Evolutionary conservation across 768 basidiomycete species (phyloP), one percentile per base, ranked within the genome.

Genomic region (Suillus tomentosus): DNA sequence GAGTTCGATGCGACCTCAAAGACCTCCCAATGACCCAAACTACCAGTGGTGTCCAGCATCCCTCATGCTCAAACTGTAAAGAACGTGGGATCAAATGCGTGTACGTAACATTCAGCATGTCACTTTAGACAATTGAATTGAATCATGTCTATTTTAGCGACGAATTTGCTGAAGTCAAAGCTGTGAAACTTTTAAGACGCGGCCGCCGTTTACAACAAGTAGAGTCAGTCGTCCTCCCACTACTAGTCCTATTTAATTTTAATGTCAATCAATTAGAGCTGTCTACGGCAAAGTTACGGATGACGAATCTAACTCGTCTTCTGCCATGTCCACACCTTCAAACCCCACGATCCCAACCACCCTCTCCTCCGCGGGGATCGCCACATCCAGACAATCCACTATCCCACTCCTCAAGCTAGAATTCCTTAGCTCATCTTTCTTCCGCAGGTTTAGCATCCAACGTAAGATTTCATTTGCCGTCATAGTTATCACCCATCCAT

Each of bases 1-100:
- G 93, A 73, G 95, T 97, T 24, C 92, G 93, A 62, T 97, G 95
- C 73, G 95, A 96, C 80, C 85, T 96, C 62, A 96, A 96, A 74
- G 93, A 96, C 76, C 80, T 89, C 50, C 83, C 86, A 60, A 77
- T 86, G 47, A 77, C 83, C 54, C 74, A 80, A n/a, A 73, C 81
- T 74, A 77, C 53, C 76, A 76, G 68, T 80, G 84, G 68, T 40
- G 63, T 71, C 5, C 79, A 76, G 19, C 78, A 71, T 22, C 78
- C 81, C 2, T 82, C 86, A 10, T 97, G 95, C 76, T 91, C 93
- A 9, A 96, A 96, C 74, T 97, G 95, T 77, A 87, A 82, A 69
- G 93, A 96, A 74, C 89, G 95, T 51, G 88, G 87, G 27, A 84
- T 95, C 43, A 92, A 93, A 84, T 96, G 95, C 91, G 90, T 96